Conservation (phyloP, 768 basidiomycete species). For the Rhizopogon vulgaris region DNA sequence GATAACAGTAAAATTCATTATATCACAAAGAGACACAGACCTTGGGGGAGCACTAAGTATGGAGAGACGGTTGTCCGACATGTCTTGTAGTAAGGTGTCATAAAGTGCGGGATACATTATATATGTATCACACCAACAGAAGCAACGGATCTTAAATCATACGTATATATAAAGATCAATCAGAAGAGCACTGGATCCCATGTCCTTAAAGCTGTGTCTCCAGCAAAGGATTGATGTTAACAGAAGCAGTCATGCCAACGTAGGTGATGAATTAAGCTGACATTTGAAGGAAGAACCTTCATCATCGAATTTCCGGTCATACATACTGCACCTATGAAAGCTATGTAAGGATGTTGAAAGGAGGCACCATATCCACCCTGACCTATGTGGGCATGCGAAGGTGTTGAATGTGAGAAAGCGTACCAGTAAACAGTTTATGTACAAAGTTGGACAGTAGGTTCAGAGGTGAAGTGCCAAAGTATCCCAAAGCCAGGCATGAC, state of each 20-base stretch:
- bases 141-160: no score
- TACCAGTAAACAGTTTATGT: constrained; percentile 39
- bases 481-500: background rate
- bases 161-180: no score
- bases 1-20: background rate
- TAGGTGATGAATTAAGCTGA: no score
- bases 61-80: background rate
- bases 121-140: no score
- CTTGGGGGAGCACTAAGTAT: background rate
- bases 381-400: constrained; percentile 43
- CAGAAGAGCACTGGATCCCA: background rate
- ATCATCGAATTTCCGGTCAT: no score
- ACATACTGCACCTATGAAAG: no score
- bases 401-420: constrained; percentile 27
- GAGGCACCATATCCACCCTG: constrained; percentile 16
- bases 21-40: background rate
- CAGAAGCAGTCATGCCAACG: background rate
- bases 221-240: background rate
- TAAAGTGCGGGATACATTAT: background rate
- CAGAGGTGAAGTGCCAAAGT: constrained; percentile 48
- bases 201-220: background rate
- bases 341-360: no score
- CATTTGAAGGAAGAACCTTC: no score
- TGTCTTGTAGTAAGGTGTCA: background rate
- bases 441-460: constrained; percentile 80